A percentile compares a stretch with the other conserved stretches of the same genome.
Evolutionary conservation across 2,329 filamentous ascomycete species (phyloP).

Genomic region (Geosmithia flava): DNA sequence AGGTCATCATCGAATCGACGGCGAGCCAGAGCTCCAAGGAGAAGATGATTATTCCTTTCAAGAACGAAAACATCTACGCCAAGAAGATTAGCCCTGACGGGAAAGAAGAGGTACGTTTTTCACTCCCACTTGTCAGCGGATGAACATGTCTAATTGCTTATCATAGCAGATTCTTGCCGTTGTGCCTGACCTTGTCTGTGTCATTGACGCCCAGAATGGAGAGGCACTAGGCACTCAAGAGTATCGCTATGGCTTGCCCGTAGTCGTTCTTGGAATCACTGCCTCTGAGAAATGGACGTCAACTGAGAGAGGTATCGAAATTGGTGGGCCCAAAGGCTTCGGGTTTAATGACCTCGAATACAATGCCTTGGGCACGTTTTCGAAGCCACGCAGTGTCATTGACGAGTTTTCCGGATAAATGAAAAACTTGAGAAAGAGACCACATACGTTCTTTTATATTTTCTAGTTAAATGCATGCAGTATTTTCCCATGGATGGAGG

Average conservation of each 20-base stretch:
- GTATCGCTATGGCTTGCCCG: conserved; percentile 39
- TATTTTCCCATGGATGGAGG: too few species aligned
- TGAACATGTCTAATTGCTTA: background rate
- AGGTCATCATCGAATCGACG: conserved; percentile 34
- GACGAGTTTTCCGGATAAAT: conserved; percentile 25
- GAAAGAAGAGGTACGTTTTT: conserved; percentile 13
- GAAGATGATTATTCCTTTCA: conserved; percentile 53
- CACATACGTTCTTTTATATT: too few species aligned
- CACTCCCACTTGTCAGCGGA: background rate
- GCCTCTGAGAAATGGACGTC: conserved; percentile 32
- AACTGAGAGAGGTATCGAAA: conserved; percentile 29
- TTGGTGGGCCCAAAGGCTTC: conserved; percentile 36
- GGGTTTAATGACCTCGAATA: conserved; percentile 34
- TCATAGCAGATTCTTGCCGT: conserved; percentile 33
- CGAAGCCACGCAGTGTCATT: conserved; percentile 38
- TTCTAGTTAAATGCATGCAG: too few species aligned
- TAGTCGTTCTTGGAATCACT: conserved; percentile 33
- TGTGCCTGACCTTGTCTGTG: conserved; percentile 43
- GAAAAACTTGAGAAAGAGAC: too few species aligned
- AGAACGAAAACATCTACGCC: conserved; percentile 62
- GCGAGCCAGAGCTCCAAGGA: conserved; percentile 21
- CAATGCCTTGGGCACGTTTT: conserved; percentile 31
- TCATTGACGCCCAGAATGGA: conserved; percentile 43
- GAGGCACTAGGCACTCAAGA: conserved; percentile 44
- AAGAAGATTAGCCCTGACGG: conserved; percentile 19